phyloP scores from a whole-genome alignment of 2,329 filamentous ascomycete species.

The Xylaria sp. region DNA sequence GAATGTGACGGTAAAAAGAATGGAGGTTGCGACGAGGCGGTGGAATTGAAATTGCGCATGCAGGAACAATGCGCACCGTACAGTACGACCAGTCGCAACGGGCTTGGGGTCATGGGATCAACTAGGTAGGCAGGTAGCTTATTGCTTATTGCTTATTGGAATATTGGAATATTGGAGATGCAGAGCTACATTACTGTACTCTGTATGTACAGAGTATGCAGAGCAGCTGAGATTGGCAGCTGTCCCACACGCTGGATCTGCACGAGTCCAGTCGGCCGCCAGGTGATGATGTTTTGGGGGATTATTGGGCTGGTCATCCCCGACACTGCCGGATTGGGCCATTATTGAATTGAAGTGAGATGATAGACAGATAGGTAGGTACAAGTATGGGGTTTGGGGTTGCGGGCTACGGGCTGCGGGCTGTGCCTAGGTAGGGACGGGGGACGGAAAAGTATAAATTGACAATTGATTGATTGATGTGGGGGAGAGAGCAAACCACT shows the following conservation, averaged over 20 bases:
- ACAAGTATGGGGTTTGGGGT: conserved; percentile 12
- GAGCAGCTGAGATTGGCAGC: conserved; percentile 21
- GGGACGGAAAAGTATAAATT: too few species aligned
- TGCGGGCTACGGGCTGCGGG: background rate
- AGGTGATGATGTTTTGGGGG: conserved; percentile 20
- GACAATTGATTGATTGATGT: too few species aligned
- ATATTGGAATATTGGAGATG: too few species aligned
- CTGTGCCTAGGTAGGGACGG: background rate
- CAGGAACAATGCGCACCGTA: conserved; percentile 30
- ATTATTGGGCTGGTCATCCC: background rate
- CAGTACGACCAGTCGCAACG: background rate
- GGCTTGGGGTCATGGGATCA: conserved; percentile 18
- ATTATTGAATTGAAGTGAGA: too few species aligned
- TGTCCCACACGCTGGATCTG: conserved; percentile 11
- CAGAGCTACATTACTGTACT: too few species aligned
- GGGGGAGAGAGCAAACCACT: conserved; percentile 16
- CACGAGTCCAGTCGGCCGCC: conserved; percentile 21
- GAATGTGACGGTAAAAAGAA: conserved; percentile 8
- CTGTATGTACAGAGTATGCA: too few species aligned
- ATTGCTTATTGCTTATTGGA: background rate
- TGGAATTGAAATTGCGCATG: conserved; percentile 33
- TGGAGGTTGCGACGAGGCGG: background rate
- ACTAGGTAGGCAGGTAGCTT: background rate
- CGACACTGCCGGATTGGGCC: background rate
- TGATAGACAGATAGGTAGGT: background rate